Base-by-base conservation (phyloP, 805 yeast species). In the Kuraishia molischiana region DNA sequence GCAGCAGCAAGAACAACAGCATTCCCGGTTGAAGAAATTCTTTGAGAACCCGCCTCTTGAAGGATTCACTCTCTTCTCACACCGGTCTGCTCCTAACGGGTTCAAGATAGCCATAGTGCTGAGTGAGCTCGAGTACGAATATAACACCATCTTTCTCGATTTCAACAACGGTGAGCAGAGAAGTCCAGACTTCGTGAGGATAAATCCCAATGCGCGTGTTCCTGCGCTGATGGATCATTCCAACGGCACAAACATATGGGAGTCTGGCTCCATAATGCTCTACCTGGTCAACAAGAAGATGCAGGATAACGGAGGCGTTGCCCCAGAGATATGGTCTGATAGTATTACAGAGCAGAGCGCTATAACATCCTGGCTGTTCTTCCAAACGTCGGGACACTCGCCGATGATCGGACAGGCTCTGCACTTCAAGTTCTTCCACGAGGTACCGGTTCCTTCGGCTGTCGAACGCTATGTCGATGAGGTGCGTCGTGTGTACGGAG, bases 401-500 rank as follows among this genome's bases (percentile, higher is more conserved):
- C 96, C 97, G n/a, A 89, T 89, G 95, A 84, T 89, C 49, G 97
- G 97, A 15, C 97, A 89, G 60, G 96, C 97, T 6, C 69, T 90
- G 48, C 97, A 90, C 63, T 90, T 89, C 64, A 72, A 89, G 52
- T 86, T 85, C 56, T 86, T 89, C 67, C 96, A 89, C 56, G 74
- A 89, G 5, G 80, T 80, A 43, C 79, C 79, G 38, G 86, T 89
- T 2, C 86, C 90, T 15, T 74, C 86, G 41, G 96, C 97, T 0
- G 85, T 89, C 17, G 95, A 85, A 49, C 67, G 96, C 52, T 89
- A 87, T 55, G 79, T 85, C 1, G 95, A 84, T 50, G 97, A 89
- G 61, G 96, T 89, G 19, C 69, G 95, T 51, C 67, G 97, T 45
- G 95, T 89, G 6, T 87, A 86, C 50, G 94, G 95, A 3, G 97